Evolutionary conservation across 352 stramenopile genomes (phyloP), one percentile per base, ranked within the genome.

Genomic region (Globisporangium nunn): DNA sequence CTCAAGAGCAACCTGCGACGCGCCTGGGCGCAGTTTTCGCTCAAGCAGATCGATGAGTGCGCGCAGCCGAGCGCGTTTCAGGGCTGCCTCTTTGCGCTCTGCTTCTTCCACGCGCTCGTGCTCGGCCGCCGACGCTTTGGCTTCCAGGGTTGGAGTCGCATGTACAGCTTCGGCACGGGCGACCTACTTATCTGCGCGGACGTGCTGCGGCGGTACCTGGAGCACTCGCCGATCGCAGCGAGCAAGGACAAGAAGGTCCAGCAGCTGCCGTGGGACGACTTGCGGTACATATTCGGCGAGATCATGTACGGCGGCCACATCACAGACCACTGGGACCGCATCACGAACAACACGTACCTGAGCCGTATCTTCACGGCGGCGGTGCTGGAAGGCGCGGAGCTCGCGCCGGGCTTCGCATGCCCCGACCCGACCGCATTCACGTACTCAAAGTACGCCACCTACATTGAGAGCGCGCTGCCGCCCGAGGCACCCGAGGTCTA

Each of bases 141-240:
- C 8, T 78, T 64, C 10, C 92, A 98, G 68, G 93, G 93, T 39
- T 98, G 93, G 93, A 96, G 81, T 49, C 75, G 93, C 17, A 70
- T 78, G 54, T 98, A 98, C 64, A 96, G 78, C 55, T 98, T 98
- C 72, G 98, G 97, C 64, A 97, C 87, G 6, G 93, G 93, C 40
- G 93, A 98, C 37, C 65, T 98, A n/a, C 81, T 91, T 30, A 98
- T 98, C 52, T 98, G 93, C 60, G 77, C 81, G 3, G 81, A 93
- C 52, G 74, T 92, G 28, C 63, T 93, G 10, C 70, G 70, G 4
- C 70, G 83, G n/a, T 93, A 93, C 61, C 48, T 87, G 7, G 79
- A 89, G 40, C 71, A 63, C 23, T 47, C 67, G 4, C 46, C 46
- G 1, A 17, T 14, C 14, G 6, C 37, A 28, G 43, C 44, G 28